Evolutionary conservation across 2,329 filamentous ascomycete genomes (phyloP), one percentile per base, ranked within the genome.

Genomic region (Colletotrichum gloeosporioides): DNA sequence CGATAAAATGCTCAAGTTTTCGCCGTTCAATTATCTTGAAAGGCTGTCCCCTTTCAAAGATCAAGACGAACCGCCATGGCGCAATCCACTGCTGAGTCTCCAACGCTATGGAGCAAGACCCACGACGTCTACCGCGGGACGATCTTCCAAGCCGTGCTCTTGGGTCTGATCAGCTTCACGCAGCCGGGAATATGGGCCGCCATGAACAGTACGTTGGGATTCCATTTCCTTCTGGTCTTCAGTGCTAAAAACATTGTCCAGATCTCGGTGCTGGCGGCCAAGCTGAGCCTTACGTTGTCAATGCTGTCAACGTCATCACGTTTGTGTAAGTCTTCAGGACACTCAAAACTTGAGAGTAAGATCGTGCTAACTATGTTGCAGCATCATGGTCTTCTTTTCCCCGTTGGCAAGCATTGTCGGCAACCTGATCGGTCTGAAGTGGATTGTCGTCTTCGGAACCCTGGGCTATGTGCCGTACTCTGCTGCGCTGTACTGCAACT

Each of bases 61-160:
- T 18, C 29, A 4, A 15, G 22, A 36, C 15, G 18, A 8, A 49
- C 8, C 4, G 9, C 10, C 15, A 75, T 75, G 67, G 39, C 34
- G 13, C 44, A 66, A 15, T 3, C 4, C 25, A 27, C 3, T 6
- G 10, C 6, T 2, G 31, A 53, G 7, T 18, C 49, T 13, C 22
- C 66, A 16, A 39, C 32, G 15, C 13, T 39, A 25, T 22, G 49
- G 32, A 34, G 61, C 67, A 70, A 49, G 18, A 36, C n/a, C 22
- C 72, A 66, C 49, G 29, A 75, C 36, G 34, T 71, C 34, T 88
- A 87, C 77, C 85, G 87, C 16, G 86, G 86, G 39, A 87, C 87
- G 6, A 80, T 88, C 4, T 88, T 86, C 79, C 86, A 88, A 69
- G 86, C 86, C 53, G 84, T 88, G 32, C 74, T 88, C 25, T 83